Conservation (phyloP, 495 filamentous ascomycete species). For the Massariosphaeria phaeospora region DNA sequence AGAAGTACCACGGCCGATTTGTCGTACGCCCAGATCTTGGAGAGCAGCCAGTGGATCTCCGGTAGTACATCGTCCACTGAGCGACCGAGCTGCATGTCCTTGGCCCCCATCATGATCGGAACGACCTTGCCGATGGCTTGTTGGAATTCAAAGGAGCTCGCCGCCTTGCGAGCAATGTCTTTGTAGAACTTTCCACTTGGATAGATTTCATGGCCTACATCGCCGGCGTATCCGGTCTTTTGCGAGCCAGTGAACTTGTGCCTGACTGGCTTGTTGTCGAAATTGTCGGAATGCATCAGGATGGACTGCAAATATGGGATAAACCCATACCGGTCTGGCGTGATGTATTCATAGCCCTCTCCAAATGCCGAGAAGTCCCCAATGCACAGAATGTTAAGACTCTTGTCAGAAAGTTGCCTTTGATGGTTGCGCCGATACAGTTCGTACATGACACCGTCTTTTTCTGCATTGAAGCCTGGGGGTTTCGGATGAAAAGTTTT, state of each 20-base stretch:
- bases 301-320: slow-evolving; percentile 1
- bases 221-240: neutral
- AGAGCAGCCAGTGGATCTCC: neutral
- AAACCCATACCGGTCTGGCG: neutral
- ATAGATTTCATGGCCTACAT: slow-evolving; percentile 2
- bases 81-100: neutral
- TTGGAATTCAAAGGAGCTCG: neutral
- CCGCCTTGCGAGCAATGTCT: neutral
- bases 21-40: neutral
- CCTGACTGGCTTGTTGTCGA: neutral
- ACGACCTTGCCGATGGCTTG: neutral
- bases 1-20: neutral
- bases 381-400: slow-evolving; percentile 1
- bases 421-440: neutral
- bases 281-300: neutral
- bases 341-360: neutral
- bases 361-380: slow-evolving; percentile 6
- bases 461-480: neutral
- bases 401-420: neutral
- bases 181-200: neutral
- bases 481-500: slow-evolving; percentile 14
- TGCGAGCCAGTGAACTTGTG: neutral
- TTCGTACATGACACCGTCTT: neutral
- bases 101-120: slow-evolving; percentile 3
- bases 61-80: neutral